These are phyloP conservation scores for Combretum micranthum DNA, from an alignment of 345 rosid species.

Conservation along the genomic window DNA sequence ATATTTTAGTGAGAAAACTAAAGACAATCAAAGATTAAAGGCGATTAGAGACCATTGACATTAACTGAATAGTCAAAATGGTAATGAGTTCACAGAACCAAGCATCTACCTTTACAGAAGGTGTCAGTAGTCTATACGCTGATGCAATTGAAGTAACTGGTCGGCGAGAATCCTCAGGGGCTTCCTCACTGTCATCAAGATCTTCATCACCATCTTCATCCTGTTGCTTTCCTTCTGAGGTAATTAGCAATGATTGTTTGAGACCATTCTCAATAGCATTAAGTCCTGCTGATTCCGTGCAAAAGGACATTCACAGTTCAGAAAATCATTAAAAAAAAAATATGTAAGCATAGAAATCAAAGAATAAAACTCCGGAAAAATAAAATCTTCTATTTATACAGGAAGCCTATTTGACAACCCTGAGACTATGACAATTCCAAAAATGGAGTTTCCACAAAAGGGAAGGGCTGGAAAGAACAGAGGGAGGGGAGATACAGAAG, in stretches of 20 bases:
- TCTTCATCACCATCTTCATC: conserved; percentile 63
- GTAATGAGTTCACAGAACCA: neutral
- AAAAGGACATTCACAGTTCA: conserved; percentile 13
- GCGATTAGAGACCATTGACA: neutral
- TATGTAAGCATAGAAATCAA: neutral
- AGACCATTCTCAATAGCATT: conserved; percentile 75
- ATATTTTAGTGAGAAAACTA: neutral
- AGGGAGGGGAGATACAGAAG: too few species aligned
- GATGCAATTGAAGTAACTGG: conserved; percentile 63
- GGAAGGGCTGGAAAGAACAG: too few species aligned
- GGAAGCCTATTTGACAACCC: too few species aligned
- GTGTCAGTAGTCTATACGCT: conserved; percentile 86
- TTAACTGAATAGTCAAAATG: neutral
- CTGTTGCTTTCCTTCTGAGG: conserved; percentile 37
- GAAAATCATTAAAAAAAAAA: conserved; percentile 5
- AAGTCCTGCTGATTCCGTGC: conserved; percentile 42
- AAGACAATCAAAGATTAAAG: too few species aligned
- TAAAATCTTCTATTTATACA: too few species aligned
- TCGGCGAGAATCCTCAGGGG: conserved; percentile 52
- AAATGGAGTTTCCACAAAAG: too few species aligned
- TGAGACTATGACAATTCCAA: too few species aligned
- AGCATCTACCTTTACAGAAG: conserved; percentile 79
- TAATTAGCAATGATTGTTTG: conserved; percentile 55
- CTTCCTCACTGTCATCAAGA: conserved; percentile 72
- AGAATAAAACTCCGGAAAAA: too few species aligned